Evolutionary conservation across 371 early-diverging fungal genomes (phyloP), one percentile per base, ranked within the genome.

Genomic region (Gilbertella persicaria): DNA sequence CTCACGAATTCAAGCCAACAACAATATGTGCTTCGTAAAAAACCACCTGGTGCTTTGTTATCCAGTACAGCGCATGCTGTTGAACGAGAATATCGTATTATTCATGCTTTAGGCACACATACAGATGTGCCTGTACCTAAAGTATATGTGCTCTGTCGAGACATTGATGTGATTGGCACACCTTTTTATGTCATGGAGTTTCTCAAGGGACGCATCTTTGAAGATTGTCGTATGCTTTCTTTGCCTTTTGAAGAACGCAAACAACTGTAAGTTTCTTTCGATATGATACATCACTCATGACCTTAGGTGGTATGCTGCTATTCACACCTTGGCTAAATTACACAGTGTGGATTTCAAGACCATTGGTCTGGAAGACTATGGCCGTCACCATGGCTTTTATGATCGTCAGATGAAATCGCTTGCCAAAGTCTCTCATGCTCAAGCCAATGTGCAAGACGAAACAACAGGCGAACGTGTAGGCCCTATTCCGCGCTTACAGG

Each of bases 181-280:
- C 92, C 94, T 5, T 96, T 96, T 66, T 96, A 94, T 71, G 89
- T 91, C 29, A 96, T 96, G 97, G 91, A 96, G 66, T 96, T 92
- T 58, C 66, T 95, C 42, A 73, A 91, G 37, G 97, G 97, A 19
- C 86, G 95, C 8, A 90, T 96, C 47, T 91, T 91, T 46, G 71
- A 80, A 4, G 86, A 91, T 51, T 69, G 83, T 5, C 64, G 79
- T 10, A 70, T 92, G 67, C 73, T 73, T 7, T 55, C 69, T 29
- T 48, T 92, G 26, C 66, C 81, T 3, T 72, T 67, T 25, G 75
- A 72, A 43, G 87, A 90, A 50, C 80, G 90, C 16, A 66, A 55
- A 21, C 43, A 59, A 44, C 89, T 82, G 55, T 54, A 54, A 47
- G 55, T 46, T n/a, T n/a, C n/a, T n/a, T n/a, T n/a, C n/a, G n/a